These are phyloP conservation scores for Fremontodendron californicum DNA, from an alignment of 345 rosid species.

Conservation along the genomic window DNA sequence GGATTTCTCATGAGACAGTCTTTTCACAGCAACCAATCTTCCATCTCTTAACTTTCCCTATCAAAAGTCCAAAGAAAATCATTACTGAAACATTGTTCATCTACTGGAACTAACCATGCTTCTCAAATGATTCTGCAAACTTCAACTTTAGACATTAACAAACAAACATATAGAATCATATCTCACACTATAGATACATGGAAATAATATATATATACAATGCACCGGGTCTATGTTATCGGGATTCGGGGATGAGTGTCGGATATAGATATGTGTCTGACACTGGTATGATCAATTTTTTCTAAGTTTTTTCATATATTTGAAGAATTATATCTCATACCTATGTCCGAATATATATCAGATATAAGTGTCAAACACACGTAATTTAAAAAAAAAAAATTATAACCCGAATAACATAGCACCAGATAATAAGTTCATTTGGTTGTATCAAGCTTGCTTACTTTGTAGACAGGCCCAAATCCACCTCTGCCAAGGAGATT, in stretches of 20 bases:
- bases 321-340: neutral
- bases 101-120: neutral
- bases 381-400: neutral
- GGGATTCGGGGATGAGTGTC: no score
- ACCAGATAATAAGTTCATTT: no score
- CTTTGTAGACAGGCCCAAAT: constrained; percentile 55
- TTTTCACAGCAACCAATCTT: constrained; percentile 49
- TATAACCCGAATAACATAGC: neutral
- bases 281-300: no score
- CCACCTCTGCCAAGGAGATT: constrained; percentile 66
- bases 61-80: neutral
- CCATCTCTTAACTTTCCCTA: constrained; percentile 61
- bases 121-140: neutral
- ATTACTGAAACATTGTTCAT: no score
- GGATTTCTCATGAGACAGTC: constrained; percentile 47
- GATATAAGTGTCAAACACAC: neutral
- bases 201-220: neutral
- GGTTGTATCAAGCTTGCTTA: neutral
- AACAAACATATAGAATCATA: neutral
- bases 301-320: no score
- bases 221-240: no score
- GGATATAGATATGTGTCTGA: no score
- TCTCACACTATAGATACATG: neutral
- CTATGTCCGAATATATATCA: neutral
- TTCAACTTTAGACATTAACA: neutral